Evolutionary conservation across 768 basidiomycete genomes (phyloP).

Genomic region (Pulveroboletus frians): DNA sequence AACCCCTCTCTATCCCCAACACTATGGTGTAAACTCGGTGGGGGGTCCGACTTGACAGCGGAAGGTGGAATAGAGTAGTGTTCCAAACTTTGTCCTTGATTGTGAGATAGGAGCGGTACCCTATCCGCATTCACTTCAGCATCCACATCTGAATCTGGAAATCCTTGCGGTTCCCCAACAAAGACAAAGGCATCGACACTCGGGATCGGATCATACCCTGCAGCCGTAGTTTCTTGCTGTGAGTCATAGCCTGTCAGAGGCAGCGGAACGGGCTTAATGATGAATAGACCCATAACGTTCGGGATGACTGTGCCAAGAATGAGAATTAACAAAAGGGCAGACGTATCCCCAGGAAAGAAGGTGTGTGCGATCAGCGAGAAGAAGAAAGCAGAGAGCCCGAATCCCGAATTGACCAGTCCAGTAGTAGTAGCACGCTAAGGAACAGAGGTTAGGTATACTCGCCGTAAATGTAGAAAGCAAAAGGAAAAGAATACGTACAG

Average conservation of each 20-base stretch:
- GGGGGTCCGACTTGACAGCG: slow-evolving; percentile 22
- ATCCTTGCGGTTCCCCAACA: slow-evolving; percentile 16
- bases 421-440: slow-evolving; percentile 68
- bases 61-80: slow-evolving; percentile 16
- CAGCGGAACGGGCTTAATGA: slow-evolving; percentile 66
- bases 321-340: slow-evolving; percentile 65
- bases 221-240: slow-evolving; percentile 1
- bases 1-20: slow-evolving; percentile 20
- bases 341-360: slow-evolving; percentile 31
- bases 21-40: slow-evolving; percentile 1
- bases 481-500: slow-evolving; percentile 39
- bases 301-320: slow-evolving; percentile 73
- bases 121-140: slow-evolving; percentile 14
- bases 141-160: slow-evolving; percentile 12
- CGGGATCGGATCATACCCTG: slow-evolving; percentile 18
- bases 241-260: too few species aligned
- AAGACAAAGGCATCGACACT: slow-evolving; percentile 20
- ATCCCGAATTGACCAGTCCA: slow-evolving; percentile 80
- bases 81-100: slow-evolving; percentile 15
- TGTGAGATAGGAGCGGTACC: slow-evolving; percentile 21
- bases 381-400: slow-evolving; percentile 86
- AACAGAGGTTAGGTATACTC: background rate
- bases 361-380: slow-evolving; percentile 74
- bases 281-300: slow-evolving; percentile 72
- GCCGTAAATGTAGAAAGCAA: background rate